Percentiles rank a stretch among this genome's conserved stretches.
Evolutionary conservation across 2,329 filamentous ascomycete genomes (phyloP).

Genomic region (Cladosporium sp.): DNA sequence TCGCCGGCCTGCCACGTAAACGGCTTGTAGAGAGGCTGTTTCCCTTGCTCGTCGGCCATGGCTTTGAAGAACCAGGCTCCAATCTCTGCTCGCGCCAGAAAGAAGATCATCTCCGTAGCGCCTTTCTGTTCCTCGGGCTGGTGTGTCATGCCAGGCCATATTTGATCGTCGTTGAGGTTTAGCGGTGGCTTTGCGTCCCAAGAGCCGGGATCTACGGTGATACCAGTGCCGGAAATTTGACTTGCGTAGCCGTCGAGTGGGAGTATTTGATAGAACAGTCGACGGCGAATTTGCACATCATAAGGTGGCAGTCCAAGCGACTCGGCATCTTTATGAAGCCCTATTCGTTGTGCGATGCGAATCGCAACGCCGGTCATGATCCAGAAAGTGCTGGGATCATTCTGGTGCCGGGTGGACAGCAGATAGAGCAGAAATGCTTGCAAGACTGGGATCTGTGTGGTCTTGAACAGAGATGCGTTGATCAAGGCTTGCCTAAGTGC

Average conservation of each 20-base stretch:
- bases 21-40: conserved; percentile 3
- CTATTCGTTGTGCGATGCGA: conserved; percentile 58
- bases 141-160: conserved; percentile 41
- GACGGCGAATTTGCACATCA: conserved; percentile 56
- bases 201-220: conserved; percentile 23
- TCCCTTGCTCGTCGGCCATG: conserved; percentile 2
- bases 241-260: conserved; percentile 48
- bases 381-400: conserved; percentile 56
- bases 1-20: conserved; percentile 9
- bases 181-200: conserved; percentile 32
- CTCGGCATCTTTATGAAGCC: conserved; percentile 57
- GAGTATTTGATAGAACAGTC: conserved; percentile 61
- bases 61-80: conserved; percentile 35
- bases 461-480: conserved; percentile 63
- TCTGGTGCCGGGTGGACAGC: conserved; percentile 33
- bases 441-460: conserved; percentile 60
- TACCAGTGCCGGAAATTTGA: conserved; percentile 29
- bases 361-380: conserved; percentile 59
- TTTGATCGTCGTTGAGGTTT: conserved; percentile 35
- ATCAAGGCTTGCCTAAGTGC: conserved; percentile 62
- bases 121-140: conserved; percentile 48
- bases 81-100: conserved; percentile 39
- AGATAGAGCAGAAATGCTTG: conserved; percentile 66
- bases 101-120: conserved; percentile 51
- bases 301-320: conserved; percentile 50